Evolutionary conservation across 2,329 filamentous ascomycete species (phyloP).

Genomic region (Aspergillus quadricinctus): DNA sequence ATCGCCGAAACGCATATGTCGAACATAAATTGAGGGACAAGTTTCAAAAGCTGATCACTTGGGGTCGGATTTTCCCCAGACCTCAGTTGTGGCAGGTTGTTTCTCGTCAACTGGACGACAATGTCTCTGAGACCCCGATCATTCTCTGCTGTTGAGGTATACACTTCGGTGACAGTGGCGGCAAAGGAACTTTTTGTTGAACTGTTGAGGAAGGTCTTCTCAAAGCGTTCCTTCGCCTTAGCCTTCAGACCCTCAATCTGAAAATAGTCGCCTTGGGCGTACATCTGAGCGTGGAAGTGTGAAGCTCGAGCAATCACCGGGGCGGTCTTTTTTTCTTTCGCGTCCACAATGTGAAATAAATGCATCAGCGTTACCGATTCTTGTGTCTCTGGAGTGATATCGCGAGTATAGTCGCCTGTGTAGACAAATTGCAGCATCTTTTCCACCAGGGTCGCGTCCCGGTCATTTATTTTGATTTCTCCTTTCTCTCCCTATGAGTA

Average conservation of each 20-base stretch:
- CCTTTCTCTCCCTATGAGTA: background rate
- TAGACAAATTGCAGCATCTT: background rate
- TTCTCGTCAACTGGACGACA: background rate
- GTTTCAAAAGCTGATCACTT: background rate
- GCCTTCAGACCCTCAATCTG: background rate
- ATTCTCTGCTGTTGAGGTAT: background rate
- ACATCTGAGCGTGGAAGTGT: background rate
- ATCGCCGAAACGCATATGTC: background rate
- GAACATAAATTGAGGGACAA: background rate
- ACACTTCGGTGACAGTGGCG: background rate
- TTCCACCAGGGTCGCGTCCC: background rate
- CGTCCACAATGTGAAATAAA: background rate
- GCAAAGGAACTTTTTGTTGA: background rate
- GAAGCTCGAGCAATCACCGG: background rate
- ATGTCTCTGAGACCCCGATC: background rate
- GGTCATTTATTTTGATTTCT: background rate
- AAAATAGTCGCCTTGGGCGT: conserved; percentile 1
- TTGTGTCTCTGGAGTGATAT: background rate
- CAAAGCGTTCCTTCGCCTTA: background rate
- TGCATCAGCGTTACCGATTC: background rate
- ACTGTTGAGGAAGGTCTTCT: background rate
- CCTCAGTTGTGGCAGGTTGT: background rate
- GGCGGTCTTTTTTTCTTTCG: background rate
- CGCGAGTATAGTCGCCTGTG: background rate
- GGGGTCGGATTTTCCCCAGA: background rate